Evolutionary conservation across 371 early-diverging fungal genomes (phyloP).

Genomic region (Syncephalastrum racemosum): DNA sequence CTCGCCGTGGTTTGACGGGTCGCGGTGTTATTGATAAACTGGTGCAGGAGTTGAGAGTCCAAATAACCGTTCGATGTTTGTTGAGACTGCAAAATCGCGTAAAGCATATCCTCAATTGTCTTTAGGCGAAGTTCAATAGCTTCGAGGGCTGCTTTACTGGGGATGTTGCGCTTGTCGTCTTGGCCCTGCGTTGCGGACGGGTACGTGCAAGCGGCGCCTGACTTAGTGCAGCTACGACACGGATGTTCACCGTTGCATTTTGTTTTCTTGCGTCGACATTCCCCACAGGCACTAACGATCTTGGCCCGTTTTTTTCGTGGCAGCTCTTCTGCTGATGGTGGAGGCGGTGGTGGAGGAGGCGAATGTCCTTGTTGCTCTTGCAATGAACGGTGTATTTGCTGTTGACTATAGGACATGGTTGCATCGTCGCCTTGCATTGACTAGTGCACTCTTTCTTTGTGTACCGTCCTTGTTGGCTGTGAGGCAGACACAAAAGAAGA

Average conservation of each 20-base stretch:
- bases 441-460: too few species aligned
- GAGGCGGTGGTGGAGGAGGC: background rate
- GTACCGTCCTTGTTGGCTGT: too few species aligned
- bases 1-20: background rate
- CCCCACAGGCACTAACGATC: slow-evolving; percentile 60
- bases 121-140: slow-evolving; percentile 38
- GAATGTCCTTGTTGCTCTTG: background rate
- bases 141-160: slow-evolving; percentile 32
- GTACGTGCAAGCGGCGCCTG: slow-evolving; percentile 47
- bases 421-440: too few species aligned
- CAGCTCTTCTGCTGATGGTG: slow-evolving; percentile 9
- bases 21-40: slow-evolving; percentile 21
- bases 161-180: slow-evolving; percentile 31
- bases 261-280: slow-evolving; percentile 55
- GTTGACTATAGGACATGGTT: too few species aligned
- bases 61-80: slow-evolving; percentile 14
- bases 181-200: slow-evolving; percentile 31
- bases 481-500: too few species aligned
- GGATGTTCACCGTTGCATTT: slow-evolving; percentile 63
- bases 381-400: too few species aligned
- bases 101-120: slow-evolving; percentile 39
- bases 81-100: slow-evolving; percentile 22
- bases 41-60: slow-evolving; percentile 19
- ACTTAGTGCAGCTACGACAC: slow-evolving; percentile 61
- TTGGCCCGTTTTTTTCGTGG: slow-evolving; percentile 59